Evolutionary conservation across 495 filamentous ascomycete species (phyloP), one percentile per base, ranked within the genome.

Genomic region (Darksidea phi): DNA sequence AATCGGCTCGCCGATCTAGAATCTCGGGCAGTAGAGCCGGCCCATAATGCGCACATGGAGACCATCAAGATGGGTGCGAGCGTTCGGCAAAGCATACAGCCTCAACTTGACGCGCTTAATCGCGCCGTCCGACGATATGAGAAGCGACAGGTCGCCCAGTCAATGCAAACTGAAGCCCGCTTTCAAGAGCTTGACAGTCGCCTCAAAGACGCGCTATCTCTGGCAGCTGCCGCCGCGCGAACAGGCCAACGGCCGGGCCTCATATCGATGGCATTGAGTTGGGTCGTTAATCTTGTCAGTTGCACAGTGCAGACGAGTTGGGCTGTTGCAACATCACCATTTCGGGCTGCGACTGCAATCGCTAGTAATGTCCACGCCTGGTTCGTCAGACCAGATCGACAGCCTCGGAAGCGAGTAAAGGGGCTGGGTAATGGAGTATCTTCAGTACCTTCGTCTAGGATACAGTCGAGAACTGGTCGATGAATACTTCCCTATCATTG

Each of bases 61-160:
- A 63, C 72, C 28, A 78, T 80, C 15, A 73, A 75, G 18, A 68
- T 92, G 11, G 77, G 80, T 0, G 75, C 77, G 1, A 85, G 88
- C 59, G 79, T 90, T 7, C 82, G 84, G 36, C 83, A 82, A 51
- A 73, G 73, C 13, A 71, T 94, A 18, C 88, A 90, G 41, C 85
- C 90, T 0, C 90, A 97, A 43, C 79, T 97, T 26, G 94, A 98
- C 63, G 89, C 90, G 3, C 75, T 98, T 36, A 93, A 89, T 59
- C 86, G 94, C 18, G 94, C 94, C 0, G 87, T 97, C 26, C 82
- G 94, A 13, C 84, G 90, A n/a, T 96, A 96, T 64, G 94, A 98
- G 76, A 97, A 96, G 72, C 87, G 90, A 57, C 84, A 86, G 11
- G 85, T 86, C 0, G 72, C 92, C 1, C 80, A 87, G 18, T 75